Evolutionary conservation across 805 yeast genomes (phyloP).

Genomic region (Cyberlindnera nakhonratchasimensis): DNA sequence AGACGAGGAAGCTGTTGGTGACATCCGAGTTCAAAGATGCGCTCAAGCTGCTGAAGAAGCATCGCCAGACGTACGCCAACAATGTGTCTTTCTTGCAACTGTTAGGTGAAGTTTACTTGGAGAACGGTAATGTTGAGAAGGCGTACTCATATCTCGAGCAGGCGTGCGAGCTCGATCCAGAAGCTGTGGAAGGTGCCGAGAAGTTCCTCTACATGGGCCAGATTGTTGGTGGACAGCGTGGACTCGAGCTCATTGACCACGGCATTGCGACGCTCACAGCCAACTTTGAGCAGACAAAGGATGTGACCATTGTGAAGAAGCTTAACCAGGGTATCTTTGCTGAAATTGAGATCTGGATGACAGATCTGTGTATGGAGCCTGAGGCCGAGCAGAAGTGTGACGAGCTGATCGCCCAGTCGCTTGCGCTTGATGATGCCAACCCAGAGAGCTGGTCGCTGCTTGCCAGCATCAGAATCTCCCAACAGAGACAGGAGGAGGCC

Average conservation of each 20-base stretch:
- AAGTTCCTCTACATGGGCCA: conserved; percentile 91
- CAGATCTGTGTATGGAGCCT: conserved; percentile 92
- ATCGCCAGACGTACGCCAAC: conserved; percentile 32
- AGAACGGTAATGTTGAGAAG: conserved; percentile 71
- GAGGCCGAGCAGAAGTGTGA: conserved; percentile 84
- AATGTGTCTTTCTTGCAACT: conserved; percentile 48
- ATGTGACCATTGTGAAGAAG: conserved; percentile 47
- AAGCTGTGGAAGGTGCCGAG: conserved; percentile 64
- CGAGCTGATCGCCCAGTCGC: conserved; percentile 58
- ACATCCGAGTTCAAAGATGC: conserved; percentile 30
- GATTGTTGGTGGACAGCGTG: conserved; percentile 78
- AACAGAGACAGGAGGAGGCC: conserved; percentile 74
- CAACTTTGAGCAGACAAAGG: conserved; percentile 31
- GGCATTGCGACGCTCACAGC: conserved; percentile 56
- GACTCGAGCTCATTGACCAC: conserved; percentile 54
- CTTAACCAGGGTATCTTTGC: conserved; percentile 77
- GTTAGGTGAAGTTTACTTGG: conserved; percentile 76
- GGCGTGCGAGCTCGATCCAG: conserved; percentile 68
- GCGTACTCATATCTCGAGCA: conserved; percentile 62
- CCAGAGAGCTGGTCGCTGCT: conserved; percentile 81
- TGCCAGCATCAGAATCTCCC: conserved; percentile 87
- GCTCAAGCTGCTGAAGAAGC: conserved; percentile 32
- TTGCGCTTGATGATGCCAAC: conserved; percentile 48
- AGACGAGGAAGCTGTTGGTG: conserved; percentile 15
- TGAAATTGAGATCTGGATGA: conserved; percentile 94